Percentiles rank a stretch among this genome's conserved stretches.
phyloP scores from a whole-genome alignment of 2,329 filamentous ascomycete species.

The Epichloe hybrida region DNA sequence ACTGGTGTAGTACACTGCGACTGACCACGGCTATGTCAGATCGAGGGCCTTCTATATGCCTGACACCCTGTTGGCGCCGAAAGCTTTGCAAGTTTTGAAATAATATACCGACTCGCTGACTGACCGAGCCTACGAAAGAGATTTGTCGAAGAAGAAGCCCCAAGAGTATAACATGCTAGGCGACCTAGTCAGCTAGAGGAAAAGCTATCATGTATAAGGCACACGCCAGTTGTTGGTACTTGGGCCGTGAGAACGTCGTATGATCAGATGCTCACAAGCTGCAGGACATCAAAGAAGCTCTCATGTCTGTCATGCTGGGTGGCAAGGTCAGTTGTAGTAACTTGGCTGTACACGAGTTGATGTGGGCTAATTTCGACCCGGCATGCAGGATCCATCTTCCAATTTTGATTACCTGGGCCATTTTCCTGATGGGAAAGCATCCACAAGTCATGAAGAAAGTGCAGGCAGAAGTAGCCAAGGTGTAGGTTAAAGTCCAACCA shows the following conservation, averaged over 20 bases:
- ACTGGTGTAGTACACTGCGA: too few relatives aligned
- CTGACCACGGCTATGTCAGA: not conserved
- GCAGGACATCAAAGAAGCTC: not conserved
- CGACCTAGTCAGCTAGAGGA: not conserved
- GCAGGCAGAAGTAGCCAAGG: not conserved
- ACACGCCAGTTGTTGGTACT: too few relatives aligned
- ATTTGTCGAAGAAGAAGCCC: not conserved
- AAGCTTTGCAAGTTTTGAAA: not conserved
- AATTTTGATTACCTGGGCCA: not conserved
- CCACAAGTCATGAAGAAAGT: not conserved
- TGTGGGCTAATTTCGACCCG: not conserved
- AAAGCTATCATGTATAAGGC: not conserved
- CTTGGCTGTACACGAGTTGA: too few relatives aligned
- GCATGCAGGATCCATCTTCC: not conserved
- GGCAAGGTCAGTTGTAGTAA: not conserved
- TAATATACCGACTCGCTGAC: not conserved
- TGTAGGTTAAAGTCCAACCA: not conserved
- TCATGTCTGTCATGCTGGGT: not conserved
- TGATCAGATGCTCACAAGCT: not conserved
- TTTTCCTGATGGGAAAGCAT: not conserved
- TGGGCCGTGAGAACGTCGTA: too few relatives aligned
- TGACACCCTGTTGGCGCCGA: not conserved
- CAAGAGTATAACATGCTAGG: not conserved
- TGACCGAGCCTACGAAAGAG: not conserved
- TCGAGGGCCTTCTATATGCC: not conserved